Percentiles rank a stretch among this genome's conserved stretches.
Evolutionary conservation across 2,329 filamentous ascomycete species (phyloP).

Genomic region (Paecilomyces sp.): DNA sequence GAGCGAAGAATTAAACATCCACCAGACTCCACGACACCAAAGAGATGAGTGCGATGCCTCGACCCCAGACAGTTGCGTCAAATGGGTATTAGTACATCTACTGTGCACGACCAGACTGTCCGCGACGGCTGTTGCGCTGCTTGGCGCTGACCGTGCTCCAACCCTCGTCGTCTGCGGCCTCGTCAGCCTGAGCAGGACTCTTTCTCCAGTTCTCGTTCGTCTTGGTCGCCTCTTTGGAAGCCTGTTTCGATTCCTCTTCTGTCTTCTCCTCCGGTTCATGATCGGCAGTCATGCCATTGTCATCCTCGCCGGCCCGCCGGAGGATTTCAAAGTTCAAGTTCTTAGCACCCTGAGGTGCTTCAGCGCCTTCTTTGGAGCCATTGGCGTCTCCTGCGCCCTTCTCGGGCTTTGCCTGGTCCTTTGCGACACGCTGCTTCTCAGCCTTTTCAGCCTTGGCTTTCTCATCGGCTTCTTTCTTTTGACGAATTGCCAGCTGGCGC

Average conservation of each 20-base stretch:
- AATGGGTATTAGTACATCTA: constrained; percentile 19
- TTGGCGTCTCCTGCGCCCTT: constrained; percentile 27
- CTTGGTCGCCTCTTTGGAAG: constrained; percentile 49
- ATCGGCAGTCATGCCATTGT: constrained; percentile 42
- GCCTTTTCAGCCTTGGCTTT: constrained; percentile 68
- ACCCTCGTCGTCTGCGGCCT: constrained; percentile 35
- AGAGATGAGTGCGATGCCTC: background rate
- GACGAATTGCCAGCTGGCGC: constrained; percentile 52
- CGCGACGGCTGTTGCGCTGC: constrained; percentile 38
- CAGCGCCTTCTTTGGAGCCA: constrained; percentile 32
- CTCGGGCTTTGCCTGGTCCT: constrained; percentile 30
- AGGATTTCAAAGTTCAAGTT: constrained; percentile 53
- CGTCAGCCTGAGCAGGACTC: constrained; percentile 21
- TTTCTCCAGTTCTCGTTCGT: constrained; percentile 37
- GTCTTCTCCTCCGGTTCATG: constrained; percentile 44
- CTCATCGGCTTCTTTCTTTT: constrained; percentile 83
- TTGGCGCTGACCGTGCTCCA: constrained; percentile 43
- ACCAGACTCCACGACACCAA: background rate
- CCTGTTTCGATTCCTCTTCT: constrained; percentile 37
- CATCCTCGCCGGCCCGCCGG: constrained; percentile 42
- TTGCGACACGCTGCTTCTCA: constrained; percentile 51
- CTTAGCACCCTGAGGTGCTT: constrained; percentile 37
- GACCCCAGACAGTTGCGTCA: background rate
- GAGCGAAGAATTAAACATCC: background rate
- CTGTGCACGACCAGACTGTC: constrained; percentile 29